Conservation (phyloP, 305 asterid species). For the Fraxinus velutina region DNA sequence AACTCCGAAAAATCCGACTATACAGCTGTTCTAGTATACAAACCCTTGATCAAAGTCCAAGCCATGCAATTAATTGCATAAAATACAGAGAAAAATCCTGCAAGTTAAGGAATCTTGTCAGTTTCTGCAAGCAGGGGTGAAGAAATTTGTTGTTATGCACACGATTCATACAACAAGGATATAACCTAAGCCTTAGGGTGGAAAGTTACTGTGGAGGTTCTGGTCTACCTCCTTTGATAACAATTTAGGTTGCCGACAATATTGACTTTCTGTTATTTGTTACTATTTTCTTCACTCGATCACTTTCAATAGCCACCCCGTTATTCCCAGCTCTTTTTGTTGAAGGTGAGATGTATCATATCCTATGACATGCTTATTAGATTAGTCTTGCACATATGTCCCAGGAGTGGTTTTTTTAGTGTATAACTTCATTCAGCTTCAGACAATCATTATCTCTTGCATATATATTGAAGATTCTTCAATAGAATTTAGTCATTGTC, state of each 20-base stretch:
- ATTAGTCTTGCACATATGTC: background rate
- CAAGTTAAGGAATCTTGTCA: background rate
- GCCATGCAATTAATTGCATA: background rate
- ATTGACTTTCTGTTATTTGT: background rate
- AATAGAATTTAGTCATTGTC: background rate
- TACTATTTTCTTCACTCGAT: background rate
- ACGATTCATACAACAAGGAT: background rate
- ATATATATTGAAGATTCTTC: background rate
- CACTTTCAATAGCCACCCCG: background rate
- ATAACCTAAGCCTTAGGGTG: background rate
- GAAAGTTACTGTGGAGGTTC: background rate
- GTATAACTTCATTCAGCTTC: background rate
- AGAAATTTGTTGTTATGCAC: background rate
- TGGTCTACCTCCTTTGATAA: background rate
- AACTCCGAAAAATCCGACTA: background rate
- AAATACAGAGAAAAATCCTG: background rate
- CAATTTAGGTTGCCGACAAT: background rate
- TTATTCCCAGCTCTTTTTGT: background rate
- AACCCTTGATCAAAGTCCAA: background rate
- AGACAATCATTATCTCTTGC: background rate
- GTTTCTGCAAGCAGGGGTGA: background rate
- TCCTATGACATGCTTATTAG: background rate
- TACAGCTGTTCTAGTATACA: background rate
- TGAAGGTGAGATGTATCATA: background rate
- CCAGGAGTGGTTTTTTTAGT: background rate